These are phyloP conservation scores for Chloromonas sp. DNA, from an alignment of 163 green algal species.

Conservation along the genomic window DNA sequence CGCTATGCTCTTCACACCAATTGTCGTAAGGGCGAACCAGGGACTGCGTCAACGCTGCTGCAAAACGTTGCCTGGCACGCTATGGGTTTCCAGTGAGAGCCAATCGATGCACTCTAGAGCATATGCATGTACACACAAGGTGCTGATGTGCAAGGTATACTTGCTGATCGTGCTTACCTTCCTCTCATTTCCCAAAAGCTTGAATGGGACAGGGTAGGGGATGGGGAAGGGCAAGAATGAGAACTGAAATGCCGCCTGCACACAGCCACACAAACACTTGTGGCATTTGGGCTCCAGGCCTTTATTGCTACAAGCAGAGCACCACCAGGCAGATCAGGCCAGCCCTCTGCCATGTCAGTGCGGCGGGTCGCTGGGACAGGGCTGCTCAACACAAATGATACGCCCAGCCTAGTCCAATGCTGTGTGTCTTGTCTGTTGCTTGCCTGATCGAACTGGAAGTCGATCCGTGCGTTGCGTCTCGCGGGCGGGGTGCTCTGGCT, in stretches of 20 bases:
- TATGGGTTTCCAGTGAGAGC: background rate
- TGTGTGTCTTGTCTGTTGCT: too few relatives aligned
- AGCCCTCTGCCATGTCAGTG: too few relatives aligned
- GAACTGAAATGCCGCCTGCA: conserved; percentile 78
- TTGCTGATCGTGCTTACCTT: conserved; percentile 52
- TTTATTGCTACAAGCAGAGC: too few relatives aligned
- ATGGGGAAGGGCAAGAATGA: conserved; percentile 81
- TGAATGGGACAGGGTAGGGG: conserved; percentile 94
- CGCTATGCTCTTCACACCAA: too few relatives aligned
- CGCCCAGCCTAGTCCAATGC: too few relatives aligned
- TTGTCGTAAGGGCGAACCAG: too few relatives aligned
- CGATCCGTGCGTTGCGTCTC: conserved; percentile 64
- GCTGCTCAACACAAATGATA: too few relatives aligned
- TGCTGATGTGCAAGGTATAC: background rate
- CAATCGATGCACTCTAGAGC: background rate
- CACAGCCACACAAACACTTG: background rate
- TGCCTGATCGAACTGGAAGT: conserved; percentile 83
- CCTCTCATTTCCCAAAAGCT: conserved; percentile 84
- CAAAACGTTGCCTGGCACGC: background rate
- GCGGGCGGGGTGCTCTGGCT: conserved; percentile 51
- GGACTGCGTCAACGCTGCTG: background rate
- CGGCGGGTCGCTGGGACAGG: too few relatives aligned
- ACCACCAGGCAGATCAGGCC: too few relatives aligned
- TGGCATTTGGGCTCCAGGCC: too few relatives aligned
- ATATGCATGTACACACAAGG: too few relatives aligned